Evolutionary conservation across 176 grass and related monocot genomes (phyloP), one percentile per base, ranked within the genome.

Genomic region (Cenchrus fungigraminus): DNA sequence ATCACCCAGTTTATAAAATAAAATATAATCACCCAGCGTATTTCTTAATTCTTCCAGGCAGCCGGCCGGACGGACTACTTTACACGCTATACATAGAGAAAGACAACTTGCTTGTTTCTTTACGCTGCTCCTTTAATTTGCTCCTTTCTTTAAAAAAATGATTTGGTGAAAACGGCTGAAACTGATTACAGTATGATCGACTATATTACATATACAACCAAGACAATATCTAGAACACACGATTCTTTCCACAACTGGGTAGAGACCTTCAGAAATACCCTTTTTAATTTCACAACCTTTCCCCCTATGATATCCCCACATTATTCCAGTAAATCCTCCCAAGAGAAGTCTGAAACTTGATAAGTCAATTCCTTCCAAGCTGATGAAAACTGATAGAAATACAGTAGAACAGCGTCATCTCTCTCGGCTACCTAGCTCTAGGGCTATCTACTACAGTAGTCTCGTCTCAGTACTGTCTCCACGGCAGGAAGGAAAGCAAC

Each of bases 61-160:
- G 19, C 57, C 57, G 57, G 57, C 57, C 82, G 54, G 56, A 42
- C 53, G 57, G 83, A 72, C 29, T 71, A 82, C 31, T 79, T 86
- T 73, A 54, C 62, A 77, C 54, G 64, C 16, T 64, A 53, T 71
- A 82, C 37, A 40, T 40, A 40, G 31, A 89, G 5, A 89, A 85
- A n/a, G 37, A 34, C 83, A 86, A 82, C 34, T 65, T 77, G 83
- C 53, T 49, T 66, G 7, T 25, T 76, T n/a, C 17, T 17, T 73
- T 34, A 37, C 22, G 53, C 37, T 42, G 32, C 32, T 16, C 6
- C 0, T 80, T 75, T 25, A 25, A 25, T 25, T 25, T 40, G 37
- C 37, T 40, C 37, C 37, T 64, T 75, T 64, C 50, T 29, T 32
- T 5, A 19, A 12, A 40, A 40, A 40, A 40, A 40, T 4, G 60